Evolutionary conservation across 441 rosid genomes (phyloP).

Genomic region (Capsella rubella): DNA sequence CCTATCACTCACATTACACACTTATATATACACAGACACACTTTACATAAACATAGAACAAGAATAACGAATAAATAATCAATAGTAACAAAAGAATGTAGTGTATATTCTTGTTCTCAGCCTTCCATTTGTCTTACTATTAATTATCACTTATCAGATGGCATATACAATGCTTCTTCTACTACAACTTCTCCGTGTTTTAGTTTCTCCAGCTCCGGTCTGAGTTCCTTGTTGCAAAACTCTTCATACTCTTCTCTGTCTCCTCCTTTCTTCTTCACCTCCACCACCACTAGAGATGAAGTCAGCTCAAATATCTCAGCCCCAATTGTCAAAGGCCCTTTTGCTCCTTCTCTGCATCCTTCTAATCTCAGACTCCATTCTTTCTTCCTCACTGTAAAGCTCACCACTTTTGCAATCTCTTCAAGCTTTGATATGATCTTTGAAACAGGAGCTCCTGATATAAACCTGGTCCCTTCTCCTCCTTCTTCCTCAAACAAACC

Average conservation of each 20-base stretch:
- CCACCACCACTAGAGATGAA: conserved; percentile 72
- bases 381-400: conserved; percentile 90
- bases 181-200: conserved; percentile 42
- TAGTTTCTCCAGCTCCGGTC: conserved; percentile 73
- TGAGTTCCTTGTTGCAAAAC: conserved; percentile 69
- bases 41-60: conserved; percentile 7
- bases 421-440: conserved; percentile 78
- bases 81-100: conserved; percentile 26
- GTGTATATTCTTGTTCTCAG: conserved; percentile 24
- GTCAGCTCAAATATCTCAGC: conserved; percentile 90
- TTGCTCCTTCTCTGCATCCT: conserved; percentile 77
- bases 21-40: not conserved
- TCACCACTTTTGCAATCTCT: conserved; percentile 82
- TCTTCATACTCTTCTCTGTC: conserved; percentile 79
- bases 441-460: conserved; percentile 81
- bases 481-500: conserved; percentile 91
- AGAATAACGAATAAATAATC: conserved; percentile 11
- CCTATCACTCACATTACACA: conserved; percentile 38
- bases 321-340: conserved; percentile 78
- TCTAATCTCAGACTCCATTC: conserved; percentile 84
- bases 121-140: conserved; percentile 13
- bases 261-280: conserved; percentile 91
- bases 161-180: conserved; percentile 33
- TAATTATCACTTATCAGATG: conserved; percentile 36
- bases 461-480: conserved; percentile 69